Conservation (phyloP, 2,329 filamentous ascomycete species). For the Scedosporium boydii region DNA sequence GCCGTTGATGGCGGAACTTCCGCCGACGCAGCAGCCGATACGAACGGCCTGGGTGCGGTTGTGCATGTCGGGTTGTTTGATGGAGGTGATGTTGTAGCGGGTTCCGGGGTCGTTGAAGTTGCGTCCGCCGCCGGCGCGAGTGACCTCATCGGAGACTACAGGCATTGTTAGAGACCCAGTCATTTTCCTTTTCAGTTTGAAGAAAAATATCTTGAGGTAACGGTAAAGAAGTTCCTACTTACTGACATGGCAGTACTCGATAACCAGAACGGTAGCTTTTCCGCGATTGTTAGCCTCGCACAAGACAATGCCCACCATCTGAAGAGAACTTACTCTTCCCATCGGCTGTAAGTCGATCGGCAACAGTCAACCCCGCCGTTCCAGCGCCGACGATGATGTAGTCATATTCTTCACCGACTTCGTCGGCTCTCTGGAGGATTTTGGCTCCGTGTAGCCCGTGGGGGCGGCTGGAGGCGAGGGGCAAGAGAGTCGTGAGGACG, state of each 20-base stretch:
- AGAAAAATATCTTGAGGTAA: background rate
- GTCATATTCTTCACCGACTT: slow-evolving; percentile 14
- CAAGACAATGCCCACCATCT: background rate
- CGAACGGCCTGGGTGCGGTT: slow-evolving; percentile 16
- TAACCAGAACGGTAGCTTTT: slow-evolving; percentile 12
- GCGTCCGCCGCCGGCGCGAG: slow-evolving; percentile 12
- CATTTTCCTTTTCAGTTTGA: slow-evolving; percentile 6
- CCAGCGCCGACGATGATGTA: slow-evolving; percentile 22
- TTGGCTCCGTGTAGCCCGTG: slow-evolving; percentile 1
- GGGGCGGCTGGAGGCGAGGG: background rate
- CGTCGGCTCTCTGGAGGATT: background rate
- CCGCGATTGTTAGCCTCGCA: background rate
- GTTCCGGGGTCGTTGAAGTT: slow-evolving; percentile 12
- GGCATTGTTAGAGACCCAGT: slow-evolving; percentile 5
- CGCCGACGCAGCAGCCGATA: slow-evolving; percentile 26
- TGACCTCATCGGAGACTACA: slow-evolving; percentile 12
- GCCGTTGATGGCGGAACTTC: slow-evolving; percentile 28
- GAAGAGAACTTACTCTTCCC: slow-evolving; percentile 12
- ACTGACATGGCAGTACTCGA: slow-evolving; percentile 13
- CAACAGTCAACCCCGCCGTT: slow-evolving; percentile 24
- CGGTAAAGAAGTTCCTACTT: background rate
- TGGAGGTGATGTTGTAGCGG: slow-evolving; percentile 20
- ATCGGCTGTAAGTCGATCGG: slow-evolving; percentile 24
- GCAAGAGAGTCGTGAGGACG: slow-evolving; percentile 1
- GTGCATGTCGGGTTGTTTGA: slow-evolving; percentile 18